A percentile compares a stretch with the other conserved stretches of the same genome.
These are phyloP conservation scores for Diaporthe nobilis DNA, from an alignment of 2,329 filamentous ascomycete species.

Conservation along the genomic window DNA sequence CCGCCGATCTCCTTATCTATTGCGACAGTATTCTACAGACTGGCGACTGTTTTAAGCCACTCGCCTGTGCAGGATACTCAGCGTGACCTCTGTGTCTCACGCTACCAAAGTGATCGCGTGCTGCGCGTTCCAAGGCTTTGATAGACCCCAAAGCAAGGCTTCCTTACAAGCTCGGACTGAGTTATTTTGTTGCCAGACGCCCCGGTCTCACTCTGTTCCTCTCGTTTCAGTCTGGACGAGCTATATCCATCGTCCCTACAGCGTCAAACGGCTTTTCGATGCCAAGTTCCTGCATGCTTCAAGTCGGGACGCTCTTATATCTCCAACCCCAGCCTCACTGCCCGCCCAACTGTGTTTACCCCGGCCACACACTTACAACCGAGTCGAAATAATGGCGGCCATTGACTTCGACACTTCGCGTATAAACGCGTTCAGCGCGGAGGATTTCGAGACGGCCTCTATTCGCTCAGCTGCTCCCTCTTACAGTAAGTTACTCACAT, in stretches of 20 bases:
- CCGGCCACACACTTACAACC: constrained; percentile 11
- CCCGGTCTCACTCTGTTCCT: constrained; percentile 1
- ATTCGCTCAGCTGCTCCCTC: constrained; percentile 78
- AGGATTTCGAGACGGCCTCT: constrained; percentile 77
- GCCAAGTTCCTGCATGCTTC: constrained; percentile 23
- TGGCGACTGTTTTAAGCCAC: constrained; percentile 25
- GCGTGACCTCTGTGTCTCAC: constrained; percentile 40
- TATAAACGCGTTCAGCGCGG: constrained; percentile 49
- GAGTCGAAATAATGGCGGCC: constrained; percentile 33
- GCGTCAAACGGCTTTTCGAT: background rate
- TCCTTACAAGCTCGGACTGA: constrained; percentile 25
- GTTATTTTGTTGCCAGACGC: constrained; percentile 26
- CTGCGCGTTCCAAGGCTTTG: constrained; percentile 34
- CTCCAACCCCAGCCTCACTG: constrained; percentile 21
- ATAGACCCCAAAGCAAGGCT: constrained; percentile 35
- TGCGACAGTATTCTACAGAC: constrained; percentile 24
- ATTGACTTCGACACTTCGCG: constrained; percentile 36
- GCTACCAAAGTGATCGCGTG: constrained; percentile 38
- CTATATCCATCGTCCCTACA: background rate
- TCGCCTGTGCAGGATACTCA: constrained; percentile 14
- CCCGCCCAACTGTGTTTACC: background rate
- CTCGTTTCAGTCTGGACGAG: background rate
- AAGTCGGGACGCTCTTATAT: constrained; percentile 8
- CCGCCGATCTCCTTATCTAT: constrained; percentile 29
- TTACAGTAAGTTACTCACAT: constrained; percentile 65